Conservation (phyloP, 148 eudicot species). For the Chenopodium formosanum region DNA sequence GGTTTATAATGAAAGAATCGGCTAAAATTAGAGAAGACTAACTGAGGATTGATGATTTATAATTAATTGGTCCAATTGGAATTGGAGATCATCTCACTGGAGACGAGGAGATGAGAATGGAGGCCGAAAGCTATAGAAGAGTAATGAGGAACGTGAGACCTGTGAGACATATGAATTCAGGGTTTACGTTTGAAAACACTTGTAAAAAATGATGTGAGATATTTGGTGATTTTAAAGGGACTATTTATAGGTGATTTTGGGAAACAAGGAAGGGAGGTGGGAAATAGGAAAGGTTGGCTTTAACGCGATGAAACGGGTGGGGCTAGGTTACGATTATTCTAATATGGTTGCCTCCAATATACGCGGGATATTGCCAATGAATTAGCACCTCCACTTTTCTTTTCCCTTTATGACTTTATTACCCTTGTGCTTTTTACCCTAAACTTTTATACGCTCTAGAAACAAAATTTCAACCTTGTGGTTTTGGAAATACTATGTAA, state of each 20-base stretch:
- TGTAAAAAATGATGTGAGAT: too few relatives aligned
- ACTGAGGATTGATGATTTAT: too few relatives aligned
- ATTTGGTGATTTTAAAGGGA: too few relatives aligned
- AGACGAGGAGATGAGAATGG: conserved; percentile 72
- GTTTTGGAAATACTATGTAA: too few relatives aligned
- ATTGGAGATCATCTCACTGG: conserved; percentile 60
- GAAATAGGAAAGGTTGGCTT: conserved; percentile 1
- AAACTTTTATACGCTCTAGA: background rate
- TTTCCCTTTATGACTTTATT: background rate
- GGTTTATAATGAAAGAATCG: background rate
- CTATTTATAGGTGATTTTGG: background rate
- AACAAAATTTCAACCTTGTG: too few relatives aligned
- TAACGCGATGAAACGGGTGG: background rate
- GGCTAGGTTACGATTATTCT: background rate
- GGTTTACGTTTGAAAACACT: background rate
- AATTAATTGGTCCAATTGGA: conserved; percentile 46
- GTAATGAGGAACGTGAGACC: conserved; percentile 62
- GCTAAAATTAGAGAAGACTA: background rate
- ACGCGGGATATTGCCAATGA: background rate
- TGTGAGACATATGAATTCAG: conserved; percentile 62
- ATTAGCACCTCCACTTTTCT: background rate
- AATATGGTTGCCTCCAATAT: background rate
- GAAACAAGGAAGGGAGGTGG: background rate
- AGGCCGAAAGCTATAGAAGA: conserved; percentile 60
- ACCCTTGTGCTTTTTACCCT: background rate